Conservation (phyloP, 176 grass and related monocot species). For the Cocos nucifera region DNA sequence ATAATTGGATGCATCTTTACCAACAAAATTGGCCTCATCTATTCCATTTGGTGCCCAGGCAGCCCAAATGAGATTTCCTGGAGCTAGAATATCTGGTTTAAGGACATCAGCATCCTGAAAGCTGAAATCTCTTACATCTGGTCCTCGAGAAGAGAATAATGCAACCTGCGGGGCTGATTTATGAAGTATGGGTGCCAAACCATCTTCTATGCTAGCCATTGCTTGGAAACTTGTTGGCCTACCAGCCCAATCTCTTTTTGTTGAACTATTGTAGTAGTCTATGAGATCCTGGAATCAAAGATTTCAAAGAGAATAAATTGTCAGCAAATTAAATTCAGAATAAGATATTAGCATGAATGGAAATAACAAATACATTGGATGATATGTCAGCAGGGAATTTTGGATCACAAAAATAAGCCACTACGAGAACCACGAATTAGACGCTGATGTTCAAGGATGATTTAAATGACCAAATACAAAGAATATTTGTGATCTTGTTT, state of each 20-base stretch:
- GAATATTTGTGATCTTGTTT: too few species aligned
- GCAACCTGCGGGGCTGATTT: slow-evolving; percentile 97
- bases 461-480: too few species aligned
- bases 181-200: slow-evolving; percentile 75
- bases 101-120: slow-evolving; percentile 98
- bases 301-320: slow-evolving; percentile 8
- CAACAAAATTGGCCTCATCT: slow-evolving; percentile 78
- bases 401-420: too few species aligned
- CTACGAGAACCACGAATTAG: too few species aligned
- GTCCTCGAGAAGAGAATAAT: slow-evolving; percentile 86
- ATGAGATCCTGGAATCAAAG: slow-evolving; percentile 66
- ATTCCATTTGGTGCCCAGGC: slow-evolving; percentile 96
- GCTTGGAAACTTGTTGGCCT: slow-evolving; percentile 62
- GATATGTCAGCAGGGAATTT: too few species aligned
- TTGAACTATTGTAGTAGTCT: slow-evolving; percentile 92
- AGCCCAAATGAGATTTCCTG: slow-evolving; percentile 93
- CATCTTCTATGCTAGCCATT: slow-evolving; percentile 74
- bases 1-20: slow-evolving; percentile 25
- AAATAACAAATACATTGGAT: too few species aligned
- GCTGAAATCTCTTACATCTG: slow-evolving; percentile 98
- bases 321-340: slow-evolving; percentile 7
- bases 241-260: slow-evolving; percentile 88
- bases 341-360: slow-evolving; percentile 2
- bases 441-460: too few species aligned
- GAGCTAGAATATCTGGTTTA: slow-evolving; percentile 90